Evolutionary conservation across 2,329 filamentous ascomycete genomes (phyloP), one percentile per base, ranked within the genome.

Genomic region (Paracoccidioides brasiliensis): DNA sequence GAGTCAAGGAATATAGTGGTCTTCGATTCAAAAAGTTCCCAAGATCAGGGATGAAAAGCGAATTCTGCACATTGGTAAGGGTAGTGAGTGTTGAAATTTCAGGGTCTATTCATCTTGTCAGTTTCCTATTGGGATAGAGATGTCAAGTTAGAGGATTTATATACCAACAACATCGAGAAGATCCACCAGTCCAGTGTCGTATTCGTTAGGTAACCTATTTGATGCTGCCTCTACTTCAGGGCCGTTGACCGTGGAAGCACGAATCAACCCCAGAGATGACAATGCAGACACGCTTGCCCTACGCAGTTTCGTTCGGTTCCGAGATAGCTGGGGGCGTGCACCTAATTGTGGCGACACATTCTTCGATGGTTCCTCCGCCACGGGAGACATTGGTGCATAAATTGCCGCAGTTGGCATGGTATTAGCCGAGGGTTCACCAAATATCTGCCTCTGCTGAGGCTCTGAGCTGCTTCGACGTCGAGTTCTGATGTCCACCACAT

Each of bases 21-120:
- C 84, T 78, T 51, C 89, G 80, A 64, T 94, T 93, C 52, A 94
- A 63, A 62, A 82, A 82, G 57, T 77, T 75, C 43, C 88, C 88
- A n/a, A 94, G 75, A 60, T 90, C 84, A 0, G 89, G 89, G 1
- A 94, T 75, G 69, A 94, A 94, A 8, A 95, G 80, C 0, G 88
- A 93, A 67, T 95, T 95, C 64, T 94, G 88, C 22, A 95, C 84
- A 64, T 95, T 95, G 45, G 87, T 94, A 8, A 94, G 78, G 12
- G 88, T 91, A 0, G 87, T 88, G 3, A 95, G 74, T 0, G 88
- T 88, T 40, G 87, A 82, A 3, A 95, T 83, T 71, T 94, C 87
- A 44, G 88, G 88, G 63, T 94, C 88, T 90, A 60, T 5, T 69
- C 60, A 9, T n/a, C 57, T n/a, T 50, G 48, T 57, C 41, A 38